A percentile compares a stretch with the other conserved stretches of the same genome.
These are phyloP conservation scores for Lachnellula occidentalis DNA, from an alignment of 2,329 filamentous ascomycete genomes.

Conservation along the genomic window DNA sequence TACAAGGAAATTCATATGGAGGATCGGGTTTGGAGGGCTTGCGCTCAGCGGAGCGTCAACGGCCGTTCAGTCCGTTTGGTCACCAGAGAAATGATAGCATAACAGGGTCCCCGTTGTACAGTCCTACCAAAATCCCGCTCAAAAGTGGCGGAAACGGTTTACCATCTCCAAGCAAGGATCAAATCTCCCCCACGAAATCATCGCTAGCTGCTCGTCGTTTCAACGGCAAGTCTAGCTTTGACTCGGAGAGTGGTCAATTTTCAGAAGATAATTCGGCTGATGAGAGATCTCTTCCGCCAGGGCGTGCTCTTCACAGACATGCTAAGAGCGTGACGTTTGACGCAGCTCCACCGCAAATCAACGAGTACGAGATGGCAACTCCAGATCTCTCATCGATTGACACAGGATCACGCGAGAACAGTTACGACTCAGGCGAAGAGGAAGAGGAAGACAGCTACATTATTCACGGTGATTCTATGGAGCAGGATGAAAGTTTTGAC, in stretches of 20 bases:
- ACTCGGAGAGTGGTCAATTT: constrained; percentile 63
- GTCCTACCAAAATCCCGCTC: constrained; percentile 38
- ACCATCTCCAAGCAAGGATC: constrained; percentile 59
- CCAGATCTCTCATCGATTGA: constrained; percentile 91
- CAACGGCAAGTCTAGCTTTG: constrained; percentile 56
- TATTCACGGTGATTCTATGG: constrained; percentile 48
- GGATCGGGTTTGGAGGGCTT: constrained; percentile 50
- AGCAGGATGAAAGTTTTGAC: constrained; percentile 82
- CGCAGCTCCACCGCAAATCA: constrained; percentile 84
- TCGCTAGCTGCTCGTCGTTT: constrained; percentile 68
- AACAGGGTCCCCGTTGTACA: constrained; percentile 53
- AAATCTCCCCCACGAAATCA: constrained; percentile 79
- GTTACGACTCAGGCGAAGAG: constrained; percentile 80
- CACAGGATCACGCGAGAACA: constrained; percentile 85
- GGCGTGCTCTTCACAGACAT: constrained; percentile 70
- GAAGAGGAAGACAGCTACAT: constrained; percentile 60
- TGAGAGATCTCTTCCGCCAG: constrained; percentile 55
- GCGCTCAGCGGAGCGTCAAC: constrained; percentile 43
- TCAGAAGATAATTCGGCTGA: constrained; percentile 58
- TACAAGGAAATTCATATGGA: constrained; percentile 67
- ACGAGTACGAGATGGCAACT: constrained; percentile 97
- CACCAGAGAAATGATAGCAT: constrained; percentile 54
- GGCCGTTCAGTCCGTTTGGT: constrained; percentile 35
- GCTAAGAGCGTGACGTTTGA: constrained; percentile 98
- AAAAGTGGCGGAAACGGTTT: constrained; percentile 29